Evolutionary conservation across 768 basidiomycete genomes (phyloP), one percentile per base, ranked within the genome.

Genomic region (Leccinum longicurvipes): DNA sequence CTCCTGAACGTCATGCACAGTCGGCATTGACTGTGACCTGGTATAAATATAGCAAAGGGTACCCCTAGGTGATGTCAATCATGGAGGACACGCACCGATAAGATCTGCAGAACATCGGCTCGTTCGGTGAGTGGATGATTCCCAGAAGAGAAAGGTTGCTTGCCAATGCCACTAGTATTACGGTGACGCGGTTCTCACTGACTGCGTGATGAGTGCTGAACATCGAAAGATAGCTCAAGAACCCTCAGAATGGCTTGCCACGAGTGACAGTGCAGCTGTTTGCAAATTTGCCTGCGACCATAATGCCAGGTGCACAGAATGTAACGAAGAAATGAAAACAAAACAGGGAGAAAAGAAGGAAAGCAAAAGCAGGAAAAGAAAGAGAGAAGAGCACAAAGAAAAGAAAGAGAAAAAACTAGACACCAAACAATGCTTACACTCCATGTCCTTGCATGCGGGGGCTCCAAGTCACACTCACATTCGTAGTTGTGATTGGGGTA

Each of bases 381-480:
- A n/a, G n/a, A n/a, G n/a, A n/a, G 36, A 39, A 39, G 17, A 15
- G 17, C 6, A 31, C 6, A 41, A 21, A 41, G 21, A 41, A 41
- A n/a, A n/a, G n/a, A n/a, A n/a, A n/a, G n/a, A n/a, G n/a, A n/a
- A 41, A 25, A 29, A 50, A n/a, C n/a, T n/a, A 44, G 17, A 31
- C 6, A 21, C 14, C 1, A 27, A 41, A 34, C 47, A 21, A 2
- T 3, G 5, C 64, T 51, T 29, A 66, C 64, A 9, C 15, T 65
- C 61, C 53, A n/a, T n/a, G n/a, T n/a, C 3, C 8, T 34, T 31
- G 53, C 24, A 10, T 12, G 3, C 47, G 32, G 12, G 39, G 8
- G 7, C 19, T 19, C 36, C 31, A 0, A 50, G 9, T n/a, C n/a
- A n/a, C n/a, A n/a, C n/a, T n/a, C n/a, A n/a, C n/a, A n/a, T n/a